Base-by-base conservation (phyloP, 805 yeast species). In the Starmerella cellae region DNA sequence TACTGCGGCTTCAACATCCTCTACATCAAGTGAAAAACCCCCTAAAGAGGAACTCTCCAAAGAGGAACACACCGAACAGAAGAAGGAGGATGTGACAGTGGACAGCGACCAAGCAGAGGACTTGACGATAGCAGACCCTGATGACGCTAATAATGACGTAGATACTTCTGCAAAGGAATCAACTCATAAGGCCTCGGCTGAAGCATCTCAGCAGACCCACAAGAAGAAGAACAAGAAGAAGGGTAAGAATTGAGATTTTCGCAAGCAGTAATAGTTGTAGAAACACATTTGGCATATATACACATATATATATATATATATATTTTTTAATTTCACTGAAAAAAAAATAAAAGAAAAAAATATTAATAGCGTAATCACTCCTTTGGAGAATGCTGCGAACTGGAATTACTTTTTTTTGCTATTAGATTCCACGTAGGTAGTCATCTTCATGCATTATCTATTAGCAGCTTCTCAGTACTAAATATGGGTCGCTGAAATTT, bases 391-490 rank as follows among this genome's bases (percentile, higher is more conserved):
- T n/a, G n/a, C n/a, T n/a, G n/a, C n/a, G n/a, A n/a, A n/a, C n/a
- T n/a, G n/a, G n/a, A n/a, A n/a, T n/a, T n/a, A n/a, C n/a, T n/a
- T n/a, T n/a, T n/a, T n/a, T n/a, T n/a, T n/a, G n/a, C n/a, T n/a
- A n/a, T n/a, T n/a, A n/a, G n/a, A n/a, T n/a, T n/a, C n/a, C n/a
- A n/a, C n/a, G n/a, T n/a, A n/a, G n/a, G n/a, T n/a, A n/a, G n/a
- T n/a, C n/a, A n/a, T n/a, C n/a, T n/a, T n/a, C n/a, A n/a, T n/a
- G n/a, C n/a, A n/a, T n/a, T n/a, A n/a, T n/a, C n/a, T n/a, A n/a
- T n/a, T n/a, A n/a, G n/a, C n/a, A n/a, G n/a, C 4, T 82, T 67
- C 52, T 75, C 77, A 16, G 16, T 10, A 34, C 18, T 34, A 50
- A 8, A 49, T 41, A 24, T 41, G 42, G 16, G 42, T 38, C 14